Evolutionary conservation across 192 early-diverging fungal genomes (phyloP).

Genomic region (Coemansia guatemalensis): DNA sequence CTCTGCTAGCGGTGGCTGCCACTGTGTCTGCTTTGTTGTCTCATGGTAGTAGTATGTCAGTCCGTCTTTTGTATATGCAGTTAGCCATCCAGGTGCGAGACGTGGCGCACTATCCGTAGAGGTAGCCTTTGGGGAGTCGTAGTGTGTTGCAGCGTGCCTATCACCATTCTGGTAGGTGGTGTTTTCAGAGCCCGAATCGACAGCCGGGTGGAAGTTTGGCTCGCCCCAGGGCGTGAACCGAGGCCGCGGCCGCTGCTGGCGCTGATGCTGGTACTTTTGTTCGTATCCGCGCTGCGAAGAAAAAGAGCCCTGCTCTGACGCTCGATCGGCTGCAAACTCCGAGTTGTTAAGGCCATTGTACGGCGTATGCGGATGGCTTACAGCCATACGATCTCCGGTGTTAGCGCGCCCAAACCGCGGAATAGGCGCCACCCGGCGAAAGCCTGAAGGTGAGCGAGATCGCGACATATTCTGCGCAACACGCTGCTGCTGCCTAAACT

Average conservation of each 20-base stretch:
- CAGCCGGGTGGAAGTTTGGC: too few relatives aligned
- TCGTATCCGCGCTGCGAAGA: not conserved
- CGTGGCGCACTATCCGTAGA: conserved; percentile 1
- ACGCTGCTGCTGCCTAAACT: conserved; percentile 1
- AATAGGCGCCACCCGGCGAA: conserved; percentile 12
- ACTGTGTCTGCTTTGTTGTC: conserved; percentile 47
- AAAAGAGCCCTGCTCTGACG: too few relatives aligned
- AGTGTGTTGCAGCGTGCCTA: too few relatives aligned
- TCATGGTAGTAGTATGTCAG: conserved; percentile 53
- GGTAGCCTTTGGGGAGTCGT: conserved; percentile 1
- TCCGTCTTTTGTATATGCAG: conserved; percentile 36
- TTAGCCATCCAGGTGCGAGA: conserved; percentile 49
- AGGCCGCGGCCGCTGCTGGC: not conserved
- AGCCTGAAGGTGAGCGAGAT: conserved; percentile 29
- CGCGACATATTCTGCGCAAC: conserved; percentile 13
- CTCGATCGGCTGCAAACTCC: too few relatives aligned
- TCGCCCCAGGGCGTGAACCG: too few relatives aligned
- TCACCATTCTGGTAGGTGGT: too few relatives aligned
- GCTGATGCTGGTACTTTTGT: too few relatives aligned
- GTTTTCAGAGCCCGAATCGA: too few relatives aligned
- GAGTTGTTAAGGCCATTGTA: too few relatives aligned
- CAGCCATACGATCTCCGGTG: not conserved
- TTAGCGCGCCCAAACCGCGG: not conserved
- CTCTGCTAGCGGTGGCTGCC: conserved; percentile 42
- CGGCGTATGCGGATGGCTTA: too few relatives aligned